Percentiles rank a stretch among this genome's conserved stretches.
These are phyloP conservation scores for Coffea humblotiana DNA, from an alignment of 305 asterid genomes.

Conservation along the genomic window DNA sequence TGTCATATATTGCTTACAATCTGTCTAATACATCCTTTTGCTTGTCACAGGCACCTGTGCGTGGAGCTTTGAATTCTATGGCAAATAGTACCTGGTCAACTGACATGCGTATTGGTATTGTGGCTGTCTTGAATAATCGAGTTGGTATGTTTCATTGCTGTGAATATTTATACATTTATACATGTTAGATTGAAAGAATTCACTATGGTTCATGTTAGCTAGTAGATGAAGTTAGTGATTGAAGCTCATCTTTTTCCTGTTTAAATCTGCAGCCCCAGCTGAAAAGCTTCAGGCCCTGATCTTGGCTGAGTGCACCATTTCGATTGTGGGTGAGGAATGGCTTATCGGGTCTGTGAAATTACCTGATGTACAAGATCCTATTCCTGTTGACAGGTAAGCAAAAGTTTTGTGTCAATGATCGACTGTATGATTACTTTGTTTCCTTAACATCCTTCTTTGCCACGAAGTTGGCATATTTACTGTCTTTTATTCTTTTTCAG, in stretches of 20 bases:
- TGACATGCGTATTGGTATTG: conserved; percentile 65
- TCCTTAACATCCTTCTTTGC: not conserved
- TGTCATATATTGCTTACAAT: not conserved
- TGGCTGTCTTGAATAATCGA: conserved; percentile 78
- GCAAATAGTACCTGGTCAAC: conserved; percentile 49
- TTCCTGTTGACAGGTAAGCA: conserved; percentile 65
- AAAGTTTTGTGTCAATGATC: conserved; percentile 14
- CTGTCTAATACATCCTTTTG: not conserved
- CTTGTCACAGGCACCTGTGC: conserved; percentile 53
- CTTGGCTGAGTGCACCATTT: conserved; percentile 65
- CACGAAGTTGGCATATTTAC: not conserved
- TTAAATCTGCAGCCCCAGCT: conserved; percentile 61
- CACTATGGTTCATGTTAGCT: not conserved
- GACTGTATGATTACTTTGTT: conserved; percentile 7
- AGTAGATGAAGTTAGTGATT: conserved; percentile 5
- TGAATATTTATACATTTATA: not conserved
- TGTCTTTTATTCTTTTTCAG: conserved; percentile 39
- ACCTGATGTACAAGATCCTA: conserved; percentile 40
- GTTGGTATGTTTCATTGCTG: conserved; percentile 53
- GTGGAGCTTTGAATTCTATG: conserved; percentile 46
- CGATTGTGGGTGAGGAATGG: conserved; percentile 85
- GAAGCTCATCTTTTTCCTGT: conserved; percentile 21
- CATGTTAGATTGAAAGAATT: not conserved
- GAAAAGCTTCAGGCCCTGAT: conserved; percentile 79
- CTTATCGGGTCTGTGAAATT: conserved; percentile 52